Evolutionary conservation across 2,329 filamentous ascomycete genomes (phyloP), one percentile per base, ranked within the genome.

Genomic region (Talaromyces verruculosus): DNA sequence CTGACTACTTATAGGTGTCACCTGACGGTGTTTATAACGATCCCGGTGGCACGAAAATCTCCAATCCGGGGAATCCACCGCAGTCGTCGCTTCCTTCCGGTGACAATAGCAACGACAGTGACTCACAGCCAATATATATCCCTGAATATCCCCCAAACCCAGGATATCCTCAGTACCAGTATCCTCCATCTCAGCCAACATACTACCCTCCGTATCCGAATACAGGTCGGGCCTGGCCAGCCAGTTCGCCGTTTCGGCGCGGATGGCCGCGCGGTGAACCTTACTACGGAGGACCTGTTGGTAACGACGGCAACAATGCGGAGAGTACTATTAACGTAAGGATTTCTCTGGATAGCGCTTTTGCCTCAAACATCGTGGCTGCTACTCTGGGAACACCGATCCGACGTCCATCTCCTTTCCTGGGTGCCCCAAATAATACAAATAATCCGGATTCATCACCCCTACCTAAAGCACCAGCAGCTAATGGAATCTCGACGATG

Each of bases 21-120:
- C 65, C 68, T 8, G 70, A 72, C 25, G 67, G 68, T 19, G 70
- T 68, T 15, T 66, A 65, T 45, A 64, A 68, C 22, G 67, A 67
- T 35, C 58, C 57, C 28, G 63, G 1, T 39, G 65, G 65, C 25
- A 43, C 65, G 17, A 35, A 37, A 15, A 58, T 33, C 30, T 57
- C 47, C 6, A 53, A 53, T 33, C 49, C 49, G 2, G 49, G 49
- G 5, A 53, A 53, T 35, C n/a, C 61, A 35, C 53, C 51, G 2
- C 53, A 45, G 22, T 33, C 65, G 30, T 53, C 61, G 8, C 37
- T 47, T 13, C 65, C 55, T 43, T 43, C 41, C 1, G 61, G 45
- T 45, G 51, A 43, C 25, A 28, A 22, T 19, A 30, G 17, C 19
- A 65, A 60, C 45, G 17, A 25, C 28, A 53, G 15, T 13, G 28